Evolutionary conservation across 2,329 filamentous ascomycete species (phyloP).

Genomic region (Fusarium begoniae): DNA sequence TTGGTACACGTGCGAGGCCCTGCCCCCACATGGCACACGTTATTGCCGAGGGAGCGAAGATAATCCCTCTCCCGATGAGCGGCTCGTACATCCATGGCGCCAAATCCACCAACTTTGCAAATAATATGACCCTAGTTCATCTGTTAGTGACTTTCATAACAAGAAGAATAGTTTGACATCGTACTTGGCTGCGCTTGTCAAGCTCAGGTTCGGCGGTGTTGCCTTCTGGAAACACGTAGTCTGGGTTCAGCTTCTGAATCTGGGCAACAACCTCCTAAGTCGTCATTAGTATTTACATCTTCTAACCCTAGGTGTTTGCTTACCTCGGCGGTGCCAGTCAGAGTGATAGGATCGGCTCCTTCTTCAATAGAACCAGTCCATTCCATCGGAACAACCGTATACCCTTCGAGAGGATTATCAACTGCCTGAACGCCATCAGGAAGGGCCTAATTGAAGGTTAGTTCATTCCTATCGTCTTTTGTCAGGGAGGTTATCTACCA

Average conservation of each 20-base stretch:
- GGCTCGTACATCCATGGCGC: not conserved
- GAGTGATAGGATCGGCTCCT: not conserved
- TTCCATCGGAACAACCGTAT: not conserved
- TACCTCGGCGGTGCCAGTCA: not conserved
- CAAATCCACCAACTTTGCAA: not conserved
- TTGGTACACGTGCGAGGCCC: not conserved
- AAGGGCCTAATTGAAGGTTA: rapidly evolving
- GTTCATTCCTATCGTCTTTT: rapidly evolving
- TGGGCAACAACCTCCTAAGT: not conserved
- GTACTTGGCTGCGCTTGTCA: not conserved
- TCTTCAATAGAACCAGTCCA: not conserved
- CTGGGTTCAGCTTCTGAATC: not conserved
- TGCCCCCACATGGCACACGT: not conserved
- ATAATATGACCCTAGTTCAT: not conserved
- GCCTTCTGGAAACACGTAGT: not conserved
- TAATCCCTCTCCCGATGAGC: not conserved
- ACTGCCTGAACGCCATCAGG: not conserved
- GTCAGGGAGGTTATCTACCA: rapidly evolving
- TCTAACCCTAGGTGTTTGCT: rapidly evolving
- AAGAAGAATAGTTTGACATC: not conserved
- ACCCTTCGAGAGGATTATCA: not conserved
- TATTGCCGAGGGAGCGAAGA: rapidly evolving
- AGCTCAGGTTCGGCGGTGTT: not conserved
- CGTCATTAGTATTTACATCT: rapidly evolving
- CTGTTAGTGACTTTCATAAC: rapidly evolving